Evolutionary conservation across 2,329 filamentous ascomycete genomes (phyloP).

Genomic region (Hirsutella rhossiliensis): DNA sequence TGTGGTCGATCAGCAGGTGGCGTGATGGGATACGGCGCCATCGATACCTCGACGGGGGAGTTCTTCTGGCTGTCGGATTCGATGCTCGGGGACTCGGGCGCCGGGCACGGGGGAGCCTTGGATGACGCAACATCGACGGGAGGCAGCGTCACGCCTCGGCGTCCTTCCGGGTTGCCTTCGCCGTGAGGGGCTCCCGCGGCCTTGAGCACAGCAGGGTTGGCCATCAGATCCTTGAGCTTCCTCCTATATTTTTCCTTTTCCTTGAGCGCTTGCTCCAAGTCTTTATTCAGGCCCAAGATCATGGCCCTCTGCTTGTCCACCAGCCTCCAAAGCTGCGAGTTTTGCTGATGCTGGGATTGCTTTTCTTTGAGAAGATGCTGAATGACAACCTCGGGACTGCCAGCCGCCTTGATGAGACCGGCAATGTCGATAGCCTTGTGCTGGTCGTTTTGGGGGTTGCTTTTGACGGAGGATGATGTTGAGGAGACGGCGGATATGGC

Average conservation of each 20-base stretch:
- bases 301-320: constrained; percentile 94
- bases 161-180: constrained; percentile 3
- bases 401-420: constrained; percentile 68
- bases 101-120: constrained; percentile 3
- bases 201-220: constrained; percentile 21
- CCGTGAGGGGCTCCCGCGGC: constrained; percentile 11
- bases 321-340: constrained; percentile 84
- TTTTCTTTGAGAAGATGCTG: constrained; percentile 86
- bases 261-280: constrained; percentile 79
- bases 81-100: constrained; percentile 34
- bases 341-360: constrained; percentile 76
- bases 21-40: constrained; percentile 54
- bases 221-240: constrained; percentile 68
- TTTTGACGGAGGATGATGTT: constrained; percentile 33
- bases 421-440: constrained; percentile 64
- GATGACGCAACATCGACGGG: constrained; percentile 12
- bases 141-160: constrained; percentile 7
- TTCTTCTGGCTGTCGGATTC: constrained; percentile 38
- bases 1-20: constrained; percentile 42
- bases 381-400: constrained; percentile 81
- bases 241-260: constrained; percentile 91
- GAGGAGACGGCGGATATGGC: constrained; percentile 69
- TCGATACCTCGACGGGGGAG: constrained; percentile 45
- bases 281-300: constrained; percentile 88
- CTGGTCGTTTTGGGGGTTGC: constrained; percentile 43